These are phyloP conservation scores for Fusarium secorum DNA, from an alignment of 2,329 filamentous ascomycete genomes.

Conservation along the genomic window DNA sequence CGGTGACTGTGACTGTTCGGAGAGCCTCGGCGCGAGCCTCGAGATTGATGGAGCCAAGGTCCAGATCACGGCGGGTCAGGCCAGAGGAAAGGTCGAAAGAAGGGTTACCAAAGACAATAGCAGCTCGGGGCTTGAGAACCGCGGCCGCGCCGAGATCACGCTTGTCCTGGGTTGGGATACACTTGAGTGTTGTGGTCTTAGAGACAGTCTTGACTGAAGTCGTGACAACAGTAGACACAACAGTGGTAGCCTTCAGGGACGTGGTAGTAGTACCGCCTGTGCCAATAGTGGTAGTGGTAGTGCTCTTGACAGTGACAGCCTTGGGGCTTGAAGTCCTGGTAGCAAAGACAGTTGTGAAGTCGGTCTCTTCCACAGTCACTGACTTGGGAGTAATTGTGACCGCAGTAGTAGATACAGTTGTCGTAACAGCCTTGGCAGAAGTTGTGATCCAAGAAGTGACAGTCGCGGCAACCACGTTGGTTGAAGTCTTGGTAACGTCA, in stretches of 20 bases:
- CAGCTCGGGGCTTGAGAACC: conserved; percentile 1
- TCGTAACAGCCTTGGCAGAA: conserved; percentile 24
- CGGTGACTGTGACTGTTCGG: conserved; percentile 13
- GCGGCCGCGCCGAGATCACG: neutral
- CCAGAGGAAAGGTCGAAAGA: conserved; percentile 7
- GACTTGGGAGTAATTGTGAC: conserved; percentile 38
- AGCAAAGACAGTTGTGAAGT: conserved; percentile 17
- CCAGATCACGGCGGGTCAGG: conserved; percentile 15
- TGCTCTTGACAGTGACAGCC: conserved; percentile 31
- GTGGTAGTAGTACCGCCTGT: conserved; percentile 29
- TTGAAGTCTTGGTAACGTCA: conserved; percentile 35
- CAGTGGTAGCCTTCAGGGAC: conserved; percentile 36
- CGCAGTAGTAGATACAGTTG: conserved; percentile 19
- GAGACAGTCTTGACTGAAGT: conserved; percentile 30
- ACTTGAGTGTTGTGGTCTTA: conserved; percentile 35
- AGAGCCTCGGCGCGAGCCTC: conserved; percentile 17
- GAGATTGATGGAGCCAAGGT: conserved; percentile 13
- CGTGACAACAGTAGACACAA: conserved; percentile 28
- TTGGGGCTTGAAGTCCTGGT: conserved; percentile 33
- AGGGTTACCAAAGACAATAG: conserved; percentile 22
- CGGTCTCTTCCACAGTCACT: conserved; percentile 22
- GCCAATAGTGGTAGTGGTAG: conserved; percentile 26
- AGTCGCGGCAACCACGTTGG: conserved; percentile 21
- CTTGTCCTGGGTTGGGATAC: conserved; percentile 30
- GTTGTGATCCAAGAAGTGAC: conserved; percentile 27